A percentile compares a stretch with the other conserved stretches of the same genome.
phyloP scores from a whole-genome alignment of 768 basidiomycete species.

The Podaxis sp. region DNA sequence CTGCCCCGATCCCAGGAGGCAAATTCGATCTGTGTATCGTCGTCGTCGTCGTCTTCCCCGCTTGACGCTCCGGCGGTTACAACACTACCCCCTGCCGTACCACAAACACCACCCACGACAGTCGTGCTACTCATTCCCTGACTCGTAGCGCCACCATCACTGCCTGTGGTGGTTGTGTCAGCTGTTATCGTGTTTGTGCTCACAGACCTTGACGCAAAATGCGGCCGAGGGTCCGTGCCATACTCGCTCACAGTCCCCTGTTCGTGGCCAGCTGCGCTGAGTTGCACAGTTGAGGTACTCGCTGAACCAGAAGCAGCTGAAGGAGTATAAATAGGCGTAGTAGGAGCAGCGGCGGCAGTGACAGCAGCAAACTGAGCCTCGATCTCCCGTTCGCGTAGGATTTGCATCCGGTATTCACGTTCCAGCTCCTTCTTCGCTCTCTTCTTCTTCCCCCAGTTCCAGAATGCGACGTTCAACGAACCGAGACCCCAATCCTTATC shows the following conservation, averaged over 20 bases:
- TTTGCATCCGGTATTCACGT: background rate
- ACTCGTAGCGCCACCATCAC: background rate
- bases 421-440: constrained; percentile 2
- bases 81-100: background rate
- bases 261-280: background rate
- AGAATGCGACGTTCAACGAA: background rate
- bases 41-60: background rate
- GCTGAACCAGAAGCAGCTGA: background rate
- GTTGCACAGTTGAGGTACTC: background rate
- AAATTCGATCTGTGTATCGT: background rate
- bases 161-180: background rate
- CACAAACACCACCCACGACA: background rate
- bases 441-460: constrained; percentile 10
- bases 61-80: background rate
- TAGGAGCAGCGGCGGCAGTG: background rate
- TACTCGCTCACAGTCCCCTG: background rate
- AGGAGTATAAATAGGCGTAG: background rate
- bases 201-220: background rate
- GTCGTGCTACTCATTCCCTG: background rate
- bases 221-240: background rate
- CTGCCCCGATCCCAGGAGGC: constrained; percentile 1
- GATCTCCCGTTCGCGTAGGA: background rate
- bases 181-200: background rate
- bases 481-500: constrained; percentile 8
- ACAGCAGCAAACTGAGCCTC: background rate